Evolutionary conservation across 192 early-diverging fungal genomes (phyloP).

Genomic region (Backusella australiensis): DNA sequence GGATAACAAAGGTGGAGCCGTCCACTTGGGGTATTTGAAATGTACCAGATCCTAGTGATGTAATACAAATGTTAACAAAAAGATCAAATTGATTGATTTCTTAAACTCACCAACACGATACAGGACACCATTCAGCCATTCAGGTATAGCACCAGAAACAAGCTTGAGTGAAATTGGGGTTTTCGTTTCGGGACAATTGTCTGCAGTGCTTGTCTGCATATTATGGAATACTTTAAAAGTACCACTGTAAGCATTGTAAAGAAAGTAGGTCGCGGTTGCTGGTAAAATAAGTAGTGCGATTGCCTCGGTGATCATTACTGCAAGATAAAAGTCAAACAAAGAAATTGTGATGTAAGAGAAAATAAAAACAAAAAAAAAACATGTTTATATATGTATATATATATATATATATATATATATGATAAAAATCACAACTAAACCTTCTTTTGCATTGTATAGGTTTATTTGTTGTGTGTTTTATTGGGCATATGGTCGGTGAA

Average conservation of each 20-base stretch:
- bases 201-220: neutral
- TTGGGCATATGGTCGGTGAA: neutral
- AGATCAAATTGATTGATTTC: too few species aligned
- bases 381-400: neutral
- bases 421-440: neutral
- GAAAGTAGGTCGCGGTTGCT: neutral
- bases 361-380: neutral
- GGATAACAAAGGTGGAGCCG: slow-evolving; percentile 23
- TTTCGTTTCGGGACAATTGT: slow-evolving; percentile 38
- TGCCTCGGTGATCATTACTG: neutral
- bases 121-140: slow-evolving; percentile 49
- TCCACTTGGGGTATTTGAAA: slow-evolving; percentile 19
- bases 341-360: neutral
- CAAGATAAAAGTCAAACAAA: neutral
- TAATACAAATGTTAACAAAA: neutral
- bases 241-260: neutral
- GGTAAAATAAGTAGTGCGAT: neutral
- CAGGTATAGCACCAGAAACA: slow-evolving; percentile 43
- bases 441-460: neutral
- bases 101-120: slow-evolving; percentile 42
- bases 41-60: slow-evolving; percentile 23
- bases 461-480: neutral
- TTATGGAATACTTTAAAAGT: neutral
- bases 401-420: neutral
- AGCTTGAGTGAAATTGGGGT: slow-evolving; percentile 23